These are phyloP conservation scores for Bruguiera parviflora DNA, from an alignment of 345 rosid species.

Conservation along the genomic window DNA sequence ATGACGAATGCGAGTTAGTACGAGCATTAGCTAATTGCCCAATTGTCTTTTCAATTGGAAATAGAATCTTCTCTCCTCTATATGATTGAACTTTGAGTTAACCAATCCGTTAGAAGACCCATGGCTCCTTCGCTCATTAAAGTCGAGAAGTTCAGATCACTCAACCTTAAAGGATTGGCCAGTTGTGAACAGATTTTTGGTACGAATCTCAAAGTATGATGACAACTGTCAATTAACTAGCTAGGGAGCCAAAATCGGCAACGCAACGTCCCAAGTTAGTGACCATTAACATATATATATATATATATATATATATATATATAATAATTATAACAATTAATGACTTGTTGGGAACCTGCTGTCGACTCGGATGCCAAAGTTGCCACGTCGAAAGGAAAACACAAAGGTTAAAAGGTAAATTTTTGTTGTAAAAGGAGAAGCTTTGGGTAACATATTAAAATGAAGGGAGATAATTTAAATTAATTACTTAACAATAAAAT, in stretches of 20 bases:
- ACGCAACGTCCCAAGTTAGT: not conserved
- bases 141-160: too few relatives aligned
- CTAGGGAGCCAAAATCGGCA: too few relatives aligned
- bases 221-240: too few relatives aligned
- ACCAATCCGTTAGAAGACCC: not conserved
- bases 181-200: not conserved
- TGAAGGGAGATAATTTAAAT: not conserved
- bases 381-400: not conserved
- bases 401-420: not conserved
- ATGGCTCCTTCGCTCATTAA: not conserved
- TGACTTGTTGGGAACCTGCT: not conserved
- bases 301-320: too few relatives aligned
- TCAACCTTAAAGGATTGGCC: not conserved
- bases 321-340: not conserved
- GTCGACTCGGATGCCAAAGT: conserved; percentile 14
- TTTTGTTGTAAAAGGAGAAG: conserved; percentile 8
- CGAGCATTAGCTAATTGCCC: not conserved
- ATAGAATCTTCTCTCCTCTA: not conserved
- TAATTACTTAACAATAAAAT: too few relatives aligned
- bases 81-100: not conserved
- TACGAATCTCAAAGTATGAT: not conserved
- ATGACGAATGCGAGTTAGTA: not conserved
- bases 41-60: not conserved
- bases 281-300: not conserved
- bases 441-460: not conserved